Percentiles rank a stretch among this genome's conserved stretches.
These are phyloP conservation scores for Penicillium aurantiogriseum DNA, from an alignment of 2,329 filamentous ascomycete species.

Conservation along the genomic window DNA sequence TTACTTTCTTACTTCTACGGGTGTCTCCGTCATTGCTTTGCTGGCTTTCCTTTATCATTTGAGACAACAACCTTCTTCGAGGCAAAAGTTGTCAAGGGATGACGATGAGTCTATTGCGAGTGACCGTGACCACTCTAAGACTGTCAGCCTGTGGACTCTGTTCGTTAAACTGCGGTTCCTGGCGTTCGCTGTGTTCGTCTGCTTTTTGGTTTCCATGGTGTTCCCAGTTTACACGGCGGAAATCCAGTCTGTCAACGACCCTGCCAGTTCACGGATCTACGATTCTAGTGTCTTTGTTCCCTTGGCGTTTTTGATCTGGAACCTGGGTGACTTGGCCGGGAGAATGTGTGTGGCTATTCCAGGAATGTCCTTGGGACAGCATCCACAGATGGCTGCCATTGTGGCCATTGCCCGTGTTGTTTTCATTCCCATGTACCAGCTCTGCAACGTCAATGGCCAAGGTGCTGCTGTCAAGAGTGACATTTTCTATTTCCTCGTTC, in stretches of 20 bases:
- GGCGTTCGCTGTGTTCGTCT: slow-evolving; percentile 72
- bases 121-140: slow-evolving; percentile 35
- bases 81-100: slow-evolving; percentile 3
- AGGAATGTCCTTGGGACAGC: slow-evolving; percentile 56
- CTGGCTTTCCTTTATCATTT: slow-evolving; percentile 73
- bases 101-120: slow-evolving; percentile 17
- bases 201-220: slow-evolving; percentile 85
- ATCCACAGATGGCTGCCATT: slow-evolving; percentile 66
- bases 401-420: slow-evolving; percentile 63
- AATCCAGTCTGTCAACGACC: slow-evolving; percentile 52
- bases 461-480: slow-evolving; percentile 77
- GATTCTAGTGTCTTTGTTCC: slow-evolving; percentile 79
- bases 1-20: slow-evolving; percentile 86
- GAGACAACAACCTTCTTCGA: slow-evolving; percentile 42
- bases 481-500: slow-evolving; percentile 83
- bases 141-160: slow-evolving; percentile 62
- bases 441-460: slow-evolving; percentile 81
- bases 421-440: slow-evolving; percentile 80
- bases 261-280: slow-evolving; percentile 56
- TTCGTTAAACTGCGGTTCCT: slow-evolving; percentile 78
- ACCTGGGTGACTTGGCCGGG: slow-evolving; percentile 78
- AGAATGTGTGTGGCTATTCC: slow-evolving; percentile 65
- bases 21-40: slow-evolving; percentile 68
- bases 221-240: slow-evolving; percentile 87
- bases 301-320: slow-evolving; percentile 89